Percentiles rank a stretch among this genome's conserved stretches.
phyloP scores from a whole-genome alignment of 2,329 filamentous ascomycete species.

The Penicillium sp. region DNA sequence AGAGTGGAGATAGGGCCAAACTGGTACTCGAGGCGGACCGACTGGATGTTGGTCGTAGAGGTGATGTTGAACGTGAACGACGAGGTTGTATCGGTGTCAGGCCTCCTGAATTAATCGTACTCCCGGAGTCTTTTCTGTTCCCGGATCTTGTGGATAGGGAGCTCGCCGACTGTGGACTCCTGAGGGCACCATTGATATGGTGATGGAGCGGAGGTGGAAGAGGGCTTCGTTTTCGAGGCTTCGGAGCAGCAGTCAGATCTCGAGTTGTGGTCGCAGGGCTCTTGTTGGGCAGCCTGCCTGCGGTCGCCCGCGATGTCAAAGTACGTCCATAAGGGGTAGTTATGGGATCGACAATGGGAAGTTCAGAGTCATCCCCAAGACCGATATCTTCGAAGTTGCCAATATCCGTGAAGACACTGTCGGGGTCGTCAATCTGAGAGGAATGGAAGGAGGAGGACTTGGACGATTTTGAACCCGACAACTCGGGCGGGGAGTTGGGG shows the following conservation, averaged over 20 bases:
- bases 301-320: constrained; percentile 26
- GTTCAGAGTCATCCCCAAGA: constrained; percentile 66
- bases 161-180: constrained; percentile 24
- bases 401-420: constrained; percentile 67
- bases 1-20: constrained; percentile 26
- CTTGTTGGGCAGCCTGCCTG: constrained; percentile 28
- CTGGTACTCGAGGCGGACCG: constrained; percentile 28
- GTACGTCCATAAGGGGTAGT: constrained; percentile 28
- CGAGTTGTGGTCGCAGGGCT: constrained; percentile 30
- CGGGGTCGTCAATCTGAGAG: constrained; percentile 66
- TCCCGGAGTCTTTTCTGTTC: constrained; percentile 23
- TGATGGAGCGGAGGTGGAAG: constrained; percentile 25
- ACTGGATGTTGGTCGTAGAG: constrained; percentile 26
- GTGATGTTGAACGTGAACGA: constrained; percentile 33
- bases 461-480: constrained; percentile 82
- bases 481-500: constrained; percentile 71
- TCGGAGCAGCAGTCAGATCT: constrained; percentile 33
- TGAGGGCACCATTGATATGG: constrained; percentile 27
- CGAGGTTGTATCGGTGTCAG: constrained; percentile 28
- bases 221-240: constrained; percentile 22
- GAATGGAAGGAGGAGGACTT: constrained; percentile 88
- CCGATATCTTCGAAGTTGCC: constrained; percentile 93
- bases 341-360: constrained; percentile 29
- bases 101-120: constrained; percentile 24
- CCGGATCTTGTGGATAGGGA: constrained; percentile 25